A percentile compares a stretch with the other conserved stretches of the same genome.
phyloP scores from a whole-genome alignment of 2,329 filamentous ascomycete species.

The Hymenoscyphus repandus region DNA sequence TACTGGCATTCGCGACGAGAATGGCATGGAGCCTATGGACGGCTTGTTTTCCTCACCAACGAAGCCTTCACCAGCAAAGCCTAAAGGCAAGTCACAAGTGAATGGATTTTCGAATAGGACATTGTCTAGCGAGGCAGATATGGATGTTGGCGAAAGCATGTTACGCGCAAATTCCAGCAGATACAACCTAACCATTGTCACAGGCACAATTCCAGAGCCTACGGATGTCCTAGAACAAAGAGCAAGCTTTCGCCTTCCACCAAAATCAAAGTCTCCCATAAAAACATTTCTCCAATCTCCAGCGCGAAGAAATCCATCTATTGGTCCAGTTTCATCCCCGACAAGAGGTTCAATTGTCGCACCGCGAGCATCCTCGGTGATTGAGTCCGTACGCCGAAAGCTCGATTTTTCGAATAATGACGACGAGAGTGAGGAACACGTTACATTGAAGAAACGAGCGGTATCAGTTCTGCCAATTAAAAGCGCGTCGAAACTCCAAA shows the following conservation, averaged over 20 bases:
- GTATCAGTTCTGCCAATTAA: constrained; percentile 12
- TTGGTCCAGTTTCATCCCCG: constrained; percentile 29
- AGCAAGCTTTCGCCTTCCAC: constrained; percentile 26
- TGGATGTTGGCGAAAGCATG: constrained; percentile 60
- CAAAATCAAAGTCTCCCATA: constrained; percentile 31
- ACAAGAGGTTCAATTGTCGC: constrained; percentile 23
- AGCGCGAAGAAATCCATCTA: constrained; percentile 30
- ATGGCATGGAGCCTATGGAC: constrained; percentile 86
- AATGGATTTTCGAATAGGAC: constrained; percentile 34
- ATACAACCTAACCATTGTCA: constrained; percentile 7
- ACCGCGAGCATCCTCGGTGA: constrained; percentile 19
- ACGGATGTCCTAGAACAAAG: constrained; percentile 35
- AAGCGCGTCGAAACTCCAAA: constrained; percentile 16
- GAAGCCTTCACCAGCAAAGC: constrained; percentile 70
- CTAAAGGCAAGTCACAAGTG: constrained; percentile 14
- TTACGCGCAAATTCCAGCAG: constrained; percentile 2
- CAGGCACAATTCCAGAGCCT: constrained; percentile 46
- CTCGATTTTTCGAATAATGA: constrained; percentile 29
- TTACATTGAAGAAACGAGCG: constrained; percentile 16
- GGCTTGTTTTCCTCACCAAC: constrained; percentile 84
- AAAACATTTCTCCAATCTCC: constrained; percentile 32
- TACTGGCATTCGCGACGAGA: constrained; percentile 74
- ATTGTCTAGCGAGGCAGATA: constrained; percentile 49
- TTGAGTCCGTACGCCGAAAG: constrained; percentile 26
- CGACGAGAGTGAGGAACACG: constrained; percentile 11